Evolutionary conservation across 1,139 yeast species (phyloP).

Genomic region (Barnettozyma hawaiiensis): DNA sequence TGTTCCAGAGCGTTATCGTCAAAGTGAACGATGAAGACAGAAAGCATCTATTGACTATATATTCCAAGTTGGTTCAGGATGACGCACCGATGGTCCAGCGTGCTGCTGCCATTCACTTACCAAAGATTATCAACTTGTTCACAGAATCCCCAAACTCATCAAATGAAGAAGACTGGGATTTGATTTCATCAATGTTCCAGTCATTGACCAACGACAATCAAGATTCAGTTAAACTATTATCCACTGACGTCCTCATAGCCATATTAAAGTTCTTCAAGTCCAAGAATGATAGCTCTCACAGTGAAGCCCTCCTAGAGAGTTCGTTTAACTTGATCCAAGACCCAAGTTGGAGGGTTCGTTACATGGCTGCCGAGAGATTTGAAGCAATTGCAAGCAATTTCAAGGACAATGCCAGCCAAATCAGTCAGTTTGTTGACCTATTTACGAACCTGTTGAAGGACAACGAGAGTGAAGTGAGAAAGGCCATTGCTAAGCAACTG

Average conservation of each 20-base stretch:
- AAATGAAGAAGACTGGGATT: conserved; percentile 57
- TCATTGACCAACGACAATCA: conserved; percentile 79
- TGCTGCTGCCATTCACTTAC: conserved; percentile 84
- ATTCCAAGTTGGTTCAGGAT: conserved; percentile 70
- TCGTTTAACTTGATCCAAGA: conserved; percentile 72
- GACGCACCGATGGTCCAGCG: conserved; percentile 97
- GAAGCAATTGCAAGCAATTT: conserved; percentile 68
- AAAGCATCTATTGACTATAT: conserved; percentile 58
- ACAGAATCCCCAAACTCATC: conserved; percentile 35
- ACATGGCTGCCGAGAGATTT: conserved; percentile 93
- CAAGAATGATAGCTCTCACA: conserved; percentile 51
- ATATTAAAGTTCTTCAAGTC: conserved; percentile 59
- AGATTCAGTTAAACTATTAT: conserved; percentile 88
- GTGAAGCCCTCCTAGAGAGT: conserved; percentile 53
- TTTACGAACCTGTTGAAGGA: conserved; percentile 80
- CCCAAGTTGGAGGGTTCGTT: conserved; percentile 97
- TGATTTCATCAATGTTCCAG: conserved; percentile 77
- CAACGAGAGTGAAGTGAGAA: conserved; percentile 93
- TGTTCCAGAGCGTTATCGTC: conserved; percentile 66
- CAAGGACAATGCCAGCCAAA: conserved; percentile 38
- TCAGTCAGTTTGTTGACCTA: conserved; percentile 50
- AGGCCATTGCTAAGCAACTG: conserved; percentile 87
- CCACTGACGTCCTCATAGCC: conserved; percentile 80
- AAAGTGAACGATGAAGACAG: conserved; percentile 51
- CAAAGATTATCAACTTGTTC: conserved; percentile 60